Base-by-base conservation (phyloP, 495 filamentous ascomycete genomes). In the Penicillium egyptiacum region DNA sequence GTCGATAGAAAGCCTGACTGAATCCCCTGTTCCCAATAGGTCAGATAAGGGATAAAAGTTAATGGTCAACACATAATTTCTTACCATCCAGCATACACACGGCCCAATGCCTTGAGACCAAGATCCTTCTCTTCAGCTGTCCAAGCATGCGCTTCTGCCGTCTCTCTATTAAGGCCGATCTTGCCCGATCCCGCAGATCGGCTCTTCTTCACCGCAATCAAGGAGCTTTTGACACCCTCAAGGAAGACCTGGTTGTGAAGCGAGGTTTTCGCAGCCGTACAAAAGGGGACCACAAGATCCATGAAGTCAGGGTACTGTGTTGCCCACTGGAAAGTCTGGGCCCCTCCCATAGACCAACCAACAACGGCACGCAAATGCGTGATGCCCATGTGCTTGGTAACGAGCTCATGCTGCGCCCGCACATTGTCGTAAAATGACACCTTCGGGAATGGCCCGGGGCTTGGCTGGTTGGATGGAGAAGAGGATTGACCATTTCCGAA, bases 401-500 rank as follows among this genome's bases (percentile, higher is more conserved):
- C 76, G 8, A 89, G 78, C 17, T 75, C 72, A 59, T 90, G 66
- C 64, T 90, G 86, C 5, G 87, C 87, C 12, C 79, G 75, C 3
- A 90, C 84, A 60, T 89, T 89, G 60, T 90, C 87, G 62, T 85
- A 85, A 63, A 89, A 81, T 6, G 81, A 79, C 25, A 83, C 76
- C 43, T 75, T 78, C 0, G 87, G 86, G 55, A 86, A 90, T 5
- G 81, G 78, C 14, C 70, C 74, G 11, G 79, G 74, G 19, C 64
- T 62, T 0, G 79, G 73, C 50, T 81, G 85, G 58, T 85, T 86
- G 7, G 86, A 88, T 3, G 88, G 88, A 3, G 86, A 88, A 0
- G 81, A 84, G 0, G 86, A 89, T 69, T 91, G 81, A 30, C 86
- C 84, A 60, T 89, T 89, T 5, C 88, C 88, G 55, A 91, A 88